A percentile compares a stretch with the other conserved stretches of the same genome.
phyloP scores from a whole-genome alignment of 352 stramenopile genomes.

The Hyaloperonospora arabidopsidis region DNA sequence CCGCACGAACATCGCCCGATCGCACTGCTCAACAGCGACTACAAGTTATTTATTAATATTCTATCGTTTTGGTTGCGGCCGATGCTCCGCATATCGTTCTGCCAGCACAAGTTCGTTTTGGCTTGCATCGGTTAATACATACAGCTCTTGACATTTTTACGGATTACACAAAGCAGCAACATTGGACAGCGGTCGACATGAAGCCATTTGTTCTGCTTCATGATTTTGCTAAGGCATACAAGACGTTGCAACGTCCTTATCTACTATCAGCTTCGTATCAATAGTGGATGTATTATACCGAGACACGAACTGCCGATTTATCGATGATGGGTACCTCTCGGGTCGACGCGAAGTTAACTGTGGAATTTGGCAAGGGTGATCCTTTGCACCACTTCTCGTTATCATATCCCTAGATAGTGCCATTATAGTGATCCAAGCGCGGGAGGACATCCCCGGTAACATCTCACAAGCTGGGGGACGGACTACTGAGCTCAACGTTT shows the following conservation, averaged over 20 bases:
- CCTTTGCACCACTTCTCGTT: too few relatives aligned
- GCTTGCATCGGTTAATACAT: neutral
- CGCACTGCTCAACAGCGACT: neutral
- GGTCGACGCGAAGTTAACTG: too few relatives aligned
- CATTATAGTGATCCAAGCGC: neutral
- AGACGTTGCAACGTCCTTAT: neutral
- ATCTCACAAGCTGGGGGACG: neutral
- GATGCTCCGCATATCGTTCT: neutral
- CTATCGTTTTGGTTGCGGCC: neutral
- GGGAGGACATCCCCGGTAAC: neutral
- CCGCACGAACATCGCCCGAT: too few relatives aligned
- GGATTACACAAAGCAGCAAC: neutral
- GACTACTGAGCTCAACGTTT: too few relatives aligned
- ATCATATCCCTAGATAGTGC: neutral
- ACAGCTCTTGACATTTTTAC: neutral
- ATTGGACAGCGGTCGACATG: too few relatives aligned
- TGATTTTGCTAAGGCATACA: neutral
- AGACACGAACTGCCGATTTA: too few relatives aligned
- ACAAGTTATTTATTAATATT: neutral
- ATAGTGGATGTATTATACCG: neutral
- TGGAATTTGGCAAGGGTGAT: too few relatives aligned
- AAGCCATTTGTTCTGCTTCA: neutral
- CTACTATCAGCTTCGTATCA: neutral
- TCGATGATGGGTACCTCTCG: too few relatives aligned
- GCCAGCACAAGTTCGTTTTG: neutral